phyloP scores from a whole-genome alignment of 208 protist genomes.

The Leishmania turanica region DNA sequence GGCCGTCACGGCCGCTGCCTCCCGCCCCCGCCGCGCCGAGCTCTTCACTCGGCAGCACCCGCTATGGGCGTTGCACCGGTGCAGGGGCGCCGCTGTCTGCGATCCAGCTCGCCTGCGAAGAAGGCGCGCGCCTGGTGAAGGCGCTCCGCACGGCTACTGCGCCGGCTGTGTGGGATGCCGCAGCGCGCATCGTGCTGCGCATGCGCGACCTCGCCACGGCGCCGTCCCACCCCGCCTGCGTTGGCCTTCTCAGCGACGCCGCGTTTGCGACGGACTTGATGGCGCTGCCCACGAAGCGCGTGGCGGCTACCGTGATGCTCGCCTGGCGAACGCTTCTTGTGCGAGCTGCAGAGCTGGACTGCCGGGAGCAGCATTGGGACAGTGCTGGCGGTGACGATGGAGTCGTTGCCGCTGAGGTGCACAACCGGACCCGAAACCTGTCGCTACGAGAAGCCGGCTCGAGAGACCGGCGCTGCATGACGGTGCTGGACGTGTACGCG shows the following conservation, averaged over 20 bases:
- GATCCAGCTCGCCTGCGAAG: constrained; percentile 10
- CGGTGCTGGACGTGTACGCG: constrained; percentile 15
- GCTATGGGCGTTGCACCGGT: background rate
- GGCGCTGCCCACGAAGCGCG: background rate
- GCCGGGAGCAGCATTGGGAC: background rate
- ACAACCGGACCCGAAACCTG: background rate
- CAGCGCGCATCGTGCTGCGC: background rate
- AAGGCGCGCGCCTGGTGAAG: background rate
- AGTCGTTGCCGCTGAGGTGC: background rate
- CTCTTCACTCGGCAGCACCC: background rate
- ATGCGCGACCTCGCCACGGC: constrained; percentile 11
- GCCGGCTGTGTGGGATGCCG: background rate
- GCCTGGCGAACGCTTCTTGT: constrained; percentile 10
- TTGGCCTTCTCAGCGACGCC: background rate
- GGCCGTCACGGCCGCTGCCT: background rate
- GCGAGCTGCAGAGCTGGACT: constrained; percentile 1
- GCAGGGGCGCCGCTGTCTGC: background rate
- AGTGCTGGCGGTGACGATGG: background rate
- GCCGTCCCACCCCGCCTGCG: constrained; percentile 18
- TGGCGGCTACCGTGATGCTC: background rate
- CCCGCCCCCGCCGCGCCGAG: background rate
- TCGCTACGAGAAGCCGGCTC: background rate
- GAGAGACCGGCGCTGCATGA: background rate
- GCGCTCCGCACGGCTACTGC: background rate
- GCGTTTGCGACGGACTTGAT: background rate